These are phyloP conservation scores for Rhizopus arrhizus DNA, from an alignment of 371 early-diverging fungal species.

Conservation along the genomic window DNA sequence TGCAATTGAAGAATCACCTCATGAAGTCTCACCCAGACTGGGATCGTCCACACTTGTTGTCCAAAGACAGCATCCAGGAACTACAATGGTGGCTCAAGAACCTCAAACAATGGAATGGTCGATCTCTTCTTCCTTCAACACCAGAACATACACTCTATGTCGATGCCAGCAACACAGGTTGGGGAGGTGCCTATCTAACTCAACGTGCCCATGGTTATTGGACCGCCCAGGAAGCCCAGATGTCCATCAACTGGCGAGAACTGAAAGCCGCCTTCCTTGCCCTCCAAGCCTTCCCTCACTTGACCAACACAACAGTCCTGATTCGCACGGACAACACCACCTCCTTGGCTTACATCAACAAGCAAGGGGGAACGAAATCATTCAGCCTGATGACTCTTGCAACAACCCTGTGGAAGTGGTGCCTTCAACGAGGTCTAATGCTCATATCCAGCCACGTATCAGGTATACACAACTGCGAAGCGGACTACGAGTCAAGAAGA, in stretches of 20 bases:
- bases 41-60: background rate
- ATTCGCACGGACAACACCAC: conserved; percentile 17
- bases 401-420: conserved; percentile 2
- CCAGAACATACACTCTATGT: conserved; percentile 12
- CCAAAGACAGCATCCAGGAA: background rate
- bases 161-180: conserved; percentile 27
- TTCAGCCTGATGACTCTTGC: conserved; percentile 6
- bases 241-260: conserved; percentile 34
- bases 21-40: conserved; percentile 6
- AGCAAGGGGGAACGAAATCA: conserved; percentile 2
- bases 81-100: conserved; percentile 16
- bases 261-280: conserved; percentile 20
- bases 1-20: conserved; percentile 11
- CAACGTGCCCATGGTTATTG: conserved; percentile 3
- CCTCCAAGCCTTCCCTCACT: conserved; percentile 13
- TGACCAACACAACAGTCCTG: conserved; percentile 2
- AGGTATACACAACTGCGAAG: conserved; percentile 12
- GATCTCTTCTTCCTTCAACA: conserved; percentile 11
- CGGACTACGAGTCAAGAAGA: conserved; percentile 7
- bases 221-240: conserved; percentile 7
- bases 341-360: conserved; percentile 5
- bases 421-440: background rate
- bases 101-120: conserved; percentile 16
- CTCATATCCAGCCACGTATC: conserved; percentile 21
- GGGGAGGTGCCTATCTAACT: conserved; percentile 9